Evolutionary conservation across 2,329 filamentous ascomycete genomes (phyloP).

Genomic region (Leptographium lundbergii): DNA sequence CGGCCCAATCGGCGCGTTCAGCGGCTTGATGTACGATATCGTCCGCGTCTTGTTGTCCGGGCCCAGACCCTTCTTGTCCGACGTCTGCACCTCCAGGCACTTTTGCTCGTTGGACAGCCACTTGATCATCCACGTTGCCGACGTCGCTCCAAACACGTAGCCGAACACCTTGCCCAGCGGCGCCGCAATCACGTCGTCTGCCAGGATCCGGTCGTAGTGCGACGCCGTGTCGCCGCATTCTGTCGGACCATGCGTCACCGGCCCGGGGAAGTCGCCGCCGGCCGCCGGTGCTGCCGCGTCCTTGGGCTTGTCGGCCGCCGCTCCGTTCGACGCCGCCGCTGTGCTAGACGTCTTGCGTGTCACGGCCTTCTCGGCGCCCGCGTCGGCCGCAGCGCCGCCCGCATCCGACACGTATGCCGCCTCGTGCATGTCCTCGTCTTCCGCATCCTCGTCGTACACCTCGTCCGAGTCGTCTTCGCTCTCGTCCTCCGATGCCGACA

Average conservation of each 20-base stretch:
- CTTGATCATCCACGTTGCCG: constrained; percentile 69
- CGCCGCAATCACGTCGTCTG: constrained; percentile 74
- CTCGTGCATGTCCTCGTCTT: constrained; percentile 48
- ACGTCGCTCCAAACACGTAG: constrained; percentile 72
- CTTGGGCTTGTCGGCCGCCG: constrained; percentile 33
- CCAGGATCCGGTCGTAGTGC: constrained; percentile 76
- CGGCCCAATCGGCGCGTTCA: constrained; percentile 73
- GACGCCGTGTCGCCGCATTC: constrained; percentile 67
- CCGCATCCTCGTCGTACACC: constrained; percentile 67
- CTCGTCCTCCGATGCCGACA: constrained; percentile 48
- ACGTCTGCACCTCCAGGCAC: constrained; percentile 73
- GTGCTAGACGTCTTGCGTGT: constrained; percentile 61
- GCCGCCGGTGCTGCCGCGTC: constrained; percentile 29
- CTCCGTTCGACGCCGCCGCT: constrained; percentile 30
- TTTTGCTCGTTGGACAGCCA: constrained; percentile 84
- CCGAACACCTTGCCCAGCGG: constrained; percentile 87
- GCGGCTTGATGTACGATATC: constrained; percentile 85
- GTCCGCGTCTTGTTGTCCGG: constrained; percentile 62
- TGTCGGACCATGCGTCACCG: constrained; percentile 68
- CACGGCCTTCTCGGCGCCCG: constrained; percentile 47
- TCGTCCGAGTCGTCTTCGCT: constrained; percentile 66
- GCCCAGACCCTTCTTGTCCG: constrained; percentile 68
- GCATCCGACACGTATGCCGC: constrained; percentile 25
- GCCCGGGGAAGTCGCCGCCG: constrained; percentile 63
- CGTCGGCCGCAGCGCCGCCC: constrained; percentile 31